Evolutionary conservation across 148 eudicot species (phyloP).

Genomic region (Fagopyrum esculentum): DNA sequence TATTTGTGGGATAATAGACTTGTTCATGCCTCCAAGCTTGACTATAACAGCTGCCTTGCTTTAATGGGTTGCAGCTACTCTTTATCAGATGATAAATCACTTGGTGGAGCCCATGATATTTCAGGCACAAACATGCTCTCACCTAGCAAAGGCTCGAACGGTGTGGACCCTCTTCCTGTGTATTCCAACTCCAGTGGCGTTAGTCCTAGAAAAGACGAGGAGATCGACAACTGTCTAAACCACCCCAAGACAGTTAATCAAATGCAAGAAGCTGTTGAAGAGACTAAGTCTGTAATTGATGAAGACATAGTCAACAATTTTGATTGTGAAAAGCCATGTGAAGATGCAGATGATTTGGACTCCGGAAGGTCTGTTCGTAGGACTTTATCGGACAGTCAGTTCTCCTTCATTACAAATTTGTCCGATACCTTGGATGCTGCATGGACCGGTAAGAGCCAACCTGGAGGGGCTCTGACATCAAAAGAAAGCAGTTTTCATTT

Average conservation of each 20-base stretch:
- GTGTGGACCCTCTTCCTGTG: conserved; percentile 28
- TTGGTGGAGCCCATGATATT: conserved; percentile 21
- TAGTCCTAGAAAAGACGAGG: conserved; percentile 23
- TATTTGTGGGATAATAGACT: conserved; percentile 89
- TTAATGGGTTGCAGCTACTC: conserved; percentile 12
- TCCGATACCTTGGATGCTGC: conserved; percentile 88
- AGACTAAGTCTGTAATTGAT: conserved; percentile 22
- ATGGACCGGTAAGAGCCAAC: conserved; percentile 76
- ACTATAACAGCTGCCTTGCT: conserved; percentile 19
- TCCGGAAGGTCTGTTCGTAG: conserved; percentile 36
- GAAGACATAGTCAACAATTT: conserved; percentile 21
- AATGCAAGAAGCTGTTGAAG: conserved; percentile 20
- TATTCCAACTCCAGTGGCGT: conserved; percentile 22
- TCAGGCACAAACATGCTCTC: conserved; percentile 20
- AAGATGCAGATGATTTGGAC: conserved; percentile 31
- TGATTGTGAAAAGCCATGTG: conserved; percentile 19
- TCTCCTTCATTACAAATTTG: conserved; percentile 35
- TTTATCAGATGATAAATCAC: conserved; percentile 24
- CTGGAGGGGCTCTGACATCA: conserved; percentile 25
- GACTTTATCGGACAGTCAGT: conserved; percentile 63
- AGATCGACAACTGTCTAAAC: conserved; percentile 11
- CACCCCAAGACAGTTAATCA: conserved; percentile 24
- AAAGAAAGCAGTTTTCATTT: conserved; percentile 32
- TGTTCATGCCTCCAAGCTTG: conserved; percentile 52
- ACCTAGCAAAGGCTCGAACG: conserved; percentile 20